These are phyloP conservation scores for Trichoderma pleuroti DNA, from an alignment of 2,329 filamentous ascomycete genomes.

Conservation along the genomic window DNA sequence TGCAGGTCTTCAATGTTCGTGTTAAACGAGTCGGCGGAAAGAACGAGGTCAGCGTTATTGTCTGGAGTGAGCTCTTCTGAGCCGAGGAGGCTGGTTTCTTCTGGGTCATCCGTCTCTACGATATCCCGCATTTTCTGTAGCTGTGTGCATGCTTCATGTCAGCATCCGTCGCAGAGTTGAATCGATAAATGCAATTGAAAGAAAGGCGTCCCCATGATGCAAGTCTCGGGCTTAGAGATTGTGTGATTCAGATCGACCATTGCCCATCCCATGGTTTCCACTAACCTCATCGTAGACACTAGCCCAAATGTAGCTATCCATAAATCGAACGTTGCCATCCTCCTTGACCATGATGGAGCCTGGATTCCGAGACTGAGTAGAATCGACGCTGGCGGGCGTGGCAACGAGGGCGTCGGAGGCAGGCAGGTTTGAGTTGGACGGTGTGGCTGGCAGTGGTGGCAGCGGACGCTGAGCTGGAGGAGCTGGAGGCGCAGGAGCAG, in stretches of 20 bases:
- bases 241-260: background rate
- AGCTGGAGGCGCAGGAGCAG: slow-evolving; percentile 24
- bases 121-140: slow-evolving; percentile 58
- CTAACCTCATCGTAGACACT: slow-evolving; percentile 56
- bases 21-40: slow-evolving; percentile 40
- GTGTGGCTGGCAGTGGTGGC: slow-evolving; percentile 17
- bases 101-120: slow-evolving; percentile 46
- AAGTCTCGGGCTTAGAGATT: background rate
- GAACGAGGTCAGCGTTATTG: slow-evolving; percentile 49
- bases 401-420: slow-evolving; percentile 26
- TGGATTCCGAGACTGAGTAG: slow-evolving; percentile 40
- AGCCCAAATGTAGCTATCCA: slow-evolving; percentile 54
- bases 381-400: slow-evolving; percentile 30
- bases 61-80: slow-evolving; percentile 51
- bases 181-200: slow-evolving; percentile 17
- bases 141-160: slow-evolving; percentile 31
- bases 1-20: slow-evolving; percentile 51
- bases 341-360: slow-evolving; percentile 54
- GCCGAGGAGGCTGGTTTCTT: slow-evolving; percentile 48
- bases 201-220: background rate
- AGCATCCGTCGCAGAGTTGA: slow-evolving; percentile 10
- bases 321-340: slow-evolving; percentile 53
- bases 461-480: slow-evolving; percentile 21
- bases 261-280: background rate
- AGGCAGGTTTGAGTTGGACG: slow-evolving; percentile 15